Base-by-base conservation (phyloP, 768 basidiomycete species). In the Daedaleopsis sinensis region DNA sequence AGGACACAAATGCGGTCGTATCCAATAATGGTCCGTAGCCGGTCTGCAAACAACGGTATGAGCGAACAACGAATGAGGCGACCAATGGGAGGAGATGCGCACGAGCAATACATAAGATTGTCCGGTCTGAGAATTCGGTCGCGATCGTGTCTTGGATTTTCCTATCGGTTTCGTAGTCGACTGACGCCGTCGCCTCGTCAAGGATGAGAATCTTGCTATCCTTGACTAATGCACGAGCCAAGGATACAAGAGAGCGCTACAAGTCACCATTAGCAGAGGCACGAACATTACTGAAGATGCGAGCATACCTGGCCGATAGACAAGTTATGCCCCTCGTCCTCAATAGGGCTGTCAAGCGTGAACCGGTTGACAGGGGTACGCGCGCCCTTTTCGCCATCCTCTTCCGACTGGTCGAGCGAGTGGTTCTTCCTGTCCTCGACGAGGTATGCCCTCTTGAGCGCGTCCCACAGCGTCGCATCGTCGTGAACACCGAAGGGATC, bases 101-200 rank as follows among this genome's bases (percentile, higher is more conserved):
- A 91, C 89, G 93, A 62, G 91, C 91, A 62, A 96, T 95, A 73
- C 91, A 94, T 16, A 96, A 74, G 57, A 96, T 84, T 0, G 95
- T 96, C 64, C 88, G 86, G 72, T 94, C 88, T 47, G 81, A 77
- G 78, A 96, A 98, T 77, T 91, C 89, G 52, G 80, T 79, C 1
- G 91, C 82, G 63, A 98, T 96, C 6, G 95, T 96, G 64, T 90
- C 83, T 71, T 97, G 95, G 61, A 98, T 94, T 72, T 91, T 92
- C 59, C 86, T 78, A 76, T 97, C 95, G 0, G 93, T 96, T 74
- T 92, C 93, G 66, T 88, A 90, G 67, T 94, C 93, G 32, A 94
- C 91, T 12, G 90, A 91, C n/a, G 91, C 91, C 52, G 93, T 95
- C 0, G 94, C 94, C 77, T 96, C 94, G 71, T 97, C 95, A 12